These are phyloP conservation scores for Phytophthora brassicae DNA, from an alignment of 352 stramenopile genomes.

Conservation along the genomic window DNA sequence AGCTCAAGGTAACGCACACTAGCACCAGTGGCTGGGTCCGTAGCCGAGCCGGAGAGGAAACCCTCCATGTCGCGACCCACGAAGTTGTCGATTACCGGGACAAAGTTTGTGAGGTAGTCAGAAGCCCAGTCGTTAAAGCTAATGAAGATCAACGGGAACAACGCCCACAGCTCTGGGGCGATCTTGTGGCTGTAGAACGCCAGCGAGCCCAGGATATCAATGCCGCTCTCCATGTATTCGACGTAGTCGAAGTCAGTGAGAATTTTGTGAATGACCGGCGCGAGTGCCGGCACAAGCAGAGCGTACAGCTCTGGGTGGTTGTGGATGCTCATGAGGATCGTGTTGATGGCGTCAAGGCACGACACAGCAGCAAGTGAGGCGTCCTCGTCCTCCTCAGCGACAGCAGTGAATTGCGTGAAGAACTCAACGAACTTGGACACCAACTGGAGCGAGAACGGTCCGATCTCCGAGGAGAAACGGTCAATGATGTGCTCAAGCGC, in stretches of 20 bases:
- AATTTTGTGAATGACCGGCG: constrained; percentile 95
- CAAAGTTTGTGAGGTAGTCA: constrained; percentile 97
- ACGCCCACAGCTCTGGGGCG: constrained; percentile 91
- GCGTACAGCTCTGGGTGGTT: constrained; percentile 80
- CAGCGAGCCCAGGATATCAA: constrained; percentile 96
- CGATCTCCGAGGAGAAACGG: constrained; percentile 96
- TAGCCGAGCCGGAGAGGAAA: constrained; percentile 58
- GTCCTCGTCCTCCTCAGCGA: constrained; percentile 94
- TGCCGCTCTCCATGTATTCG: constrained; percentile 96
- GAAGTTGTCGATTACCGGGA: constrained; percentile 96
- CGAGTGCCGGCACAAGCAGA: constrained; percentile 93
- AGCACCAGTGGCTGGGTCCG: constrained; percentile 42
- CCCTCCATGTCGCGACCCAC: constrained; percentile 83
- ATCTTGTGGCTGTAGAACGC: constrained; percentile 95
- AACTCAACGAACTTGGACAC: constrained; percentile 94
- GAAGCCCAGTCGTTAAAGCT: constrained; percentile 96
- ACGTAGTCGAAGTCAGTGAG: constrained; percentile 95
- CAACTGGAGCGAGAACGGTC: constrained; percentile 91
- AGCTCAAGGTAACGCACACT: constrained; percentile 75
- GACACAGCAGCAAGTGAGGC: constrained; percentile 94
- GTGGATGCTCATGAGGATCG: constrained; percentile 84
- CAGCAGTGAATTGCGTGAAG: constrained; percentile 94
- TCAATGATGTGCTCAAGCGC: constrained; percentile 96
- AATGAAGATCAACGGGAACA: constrained; percentile 96
- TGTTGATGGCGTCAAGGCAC: constrained; percentile 87